Conservation (phyloP, 2,329 filamentous ascomycete genomes). For the Fusarium sp. region DNA sequence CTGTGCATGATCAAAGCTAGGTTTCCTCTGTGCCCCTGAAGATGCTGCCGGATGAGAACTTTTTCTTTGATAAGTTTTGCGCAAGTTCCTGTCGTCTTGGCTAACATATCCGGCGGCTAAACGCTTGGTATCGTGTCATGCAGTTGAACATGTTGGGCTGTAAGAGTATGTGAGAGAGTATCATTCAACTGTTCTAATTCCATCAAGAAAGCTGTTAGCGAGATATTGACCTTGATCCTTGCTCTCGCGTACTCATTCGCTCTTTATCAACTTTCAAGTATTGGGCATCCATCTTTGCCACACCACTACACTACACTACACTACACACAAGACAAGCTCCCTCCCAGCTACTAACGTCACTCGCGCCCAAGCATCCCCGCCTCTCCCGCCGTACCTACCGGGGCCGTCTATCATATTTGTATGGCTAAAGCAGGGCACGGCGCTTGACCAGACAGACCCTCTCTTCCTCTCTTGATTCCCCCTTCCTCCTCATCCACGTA, state of each 20-base stretch:
- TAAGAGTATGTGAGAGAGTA: neutral
- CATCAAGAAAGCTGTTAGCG: neutral
- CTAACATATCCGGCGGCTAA: constrained; percentile 13
- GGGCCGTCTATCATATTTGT: neutral
- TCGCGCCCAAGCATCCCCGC: neutral
- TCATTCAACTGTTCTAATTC: neutral
- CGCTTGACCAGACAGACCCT: constrained; percentile 30
- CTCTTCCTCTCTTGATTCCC: constrained; percentile 10
- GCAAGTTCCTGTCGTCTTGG: neutral
- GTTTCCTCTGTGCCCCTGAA: constrained; percentile 6
- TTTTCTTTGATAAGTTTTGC: neutral
- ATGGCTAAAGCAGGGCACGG: constrained; percentile 8
- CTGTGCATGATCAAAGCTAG: neutral
- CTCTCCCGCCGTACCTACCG: neutral
- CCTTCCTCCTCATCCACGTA: neutral
- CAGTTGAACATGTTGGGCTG: neutral
- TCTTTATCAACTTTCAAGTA: neutral
- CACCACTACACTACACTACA: neutral
- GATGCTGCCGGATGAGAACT: constrained; percentile 8
- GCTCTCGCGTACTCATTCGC: neutral
- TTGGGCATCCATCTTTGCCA: neutral
- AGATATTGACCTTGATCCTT: neutral
- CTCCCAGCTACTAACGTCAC: constrained; percentile 15
- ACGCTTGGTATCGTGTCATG: neutral
- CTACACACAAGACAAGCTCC: constrained; percentile 11